Percentiles rank a stretch among this genome's conserved stretches.
phyloP scores from a whole-genome alignment of 2,329 filamentous ascomycete genomes.

The Xylaria sp. region DNA sequence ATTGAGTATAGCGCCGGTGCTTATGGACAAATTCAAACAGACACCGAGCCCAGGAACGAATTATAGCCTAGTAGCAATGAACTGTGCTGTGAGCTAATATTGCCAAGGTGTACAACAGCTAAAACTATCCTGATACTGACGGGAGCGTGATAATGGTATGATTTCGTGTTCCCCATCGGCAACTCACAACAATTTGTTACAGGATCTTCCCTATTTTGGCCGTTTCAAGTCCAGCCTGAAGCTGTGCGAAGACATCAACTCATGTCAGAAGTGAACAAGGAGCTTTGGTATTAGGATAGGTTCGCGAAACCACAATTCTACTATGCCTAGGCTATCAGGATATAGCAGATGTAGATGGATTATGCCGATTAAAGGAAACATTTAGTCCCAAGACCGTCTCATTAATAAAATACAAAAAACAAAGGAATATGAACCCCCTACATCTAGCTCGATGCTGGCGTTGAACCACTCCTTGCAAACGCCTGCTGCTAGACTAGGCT shows the following conservation, averaged over 20 bases:
- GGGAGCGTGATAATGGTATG: neutral
- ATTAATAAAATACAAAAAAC: constrained; percentile 20
- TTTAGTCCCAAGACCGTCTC: constrained; percentile 27
- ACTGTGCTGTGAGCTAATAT: neutral
- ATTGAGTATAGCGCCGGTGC: neutral
- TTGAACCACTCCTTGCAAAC: constrained; percentile 8
- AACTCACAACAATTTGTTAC: neutral
- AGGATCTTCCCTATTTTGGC: neutral
- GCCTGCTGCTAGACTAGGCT: constrained; percentile 21
- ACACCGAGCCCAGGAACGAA: neutral
- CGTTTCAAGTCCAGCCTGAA: neutral
- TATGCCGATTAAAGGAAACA: neutral
- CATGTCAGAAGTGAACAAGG: no score
- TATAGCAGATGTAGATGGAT: neutral
- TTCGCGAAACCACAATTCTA: neutral
- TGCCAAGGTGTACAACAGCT: neutral
- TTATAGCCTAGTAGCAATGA: neutral
- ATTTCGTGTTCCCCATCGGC: neutral
- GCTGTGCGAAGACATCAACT: neutral
- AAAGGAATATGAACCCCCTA: constrained; percentile 26
- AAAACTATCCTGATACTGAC: neutral
- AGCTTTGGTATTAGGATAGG: neutral
- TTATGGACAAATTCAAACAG: neutral
- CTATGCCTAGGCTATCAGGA: neutral
- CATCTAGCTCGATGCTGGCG: constrained; percentile 15